Evolutionary conservation across 2,329 filamentous ascomycete species (phyloP).

Genomic region (Aureobasidium subglaciale): DNA sequence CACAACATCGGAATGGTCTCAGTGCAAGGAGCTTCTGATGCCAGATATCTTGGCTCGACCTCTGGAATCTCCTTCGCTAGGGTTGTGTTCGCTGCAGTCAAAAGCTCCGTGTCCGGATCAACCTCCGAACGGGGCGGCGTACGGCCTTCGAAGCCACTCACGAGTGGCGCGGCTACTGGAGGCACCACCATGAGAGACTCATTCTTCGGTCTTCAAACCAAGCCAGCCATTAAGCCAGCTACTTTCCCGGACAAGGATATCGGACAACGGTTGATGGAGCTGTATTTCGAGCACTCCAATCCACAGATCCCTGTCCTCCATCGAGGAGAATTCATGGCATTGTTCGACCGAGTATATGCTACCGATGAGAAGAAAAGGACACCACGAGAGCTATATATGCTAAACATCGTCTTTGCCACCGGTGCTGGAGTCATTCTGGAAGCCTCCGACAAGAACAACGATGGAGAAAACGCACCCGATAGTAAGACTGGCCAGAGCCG

Average conservation of each 20-base stretch:
- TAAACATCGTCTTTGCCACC: conserved; percentile 97
- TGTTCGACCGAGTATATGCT: conserved; percentile 76
- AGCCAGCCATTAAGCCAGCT: conserved; percentile 77
- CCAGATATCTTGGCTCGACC: conserved; percentile 73
- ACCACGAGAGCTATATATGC: conserved; percentile 78
- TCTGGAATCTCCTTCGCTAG: conserved; percentile 91
- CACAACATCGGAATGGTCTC: conserved; percentile 69
- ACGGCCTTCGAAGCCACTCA: conserved; percentile 49
- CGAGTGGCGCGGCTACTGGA: conserved; percentile 43
- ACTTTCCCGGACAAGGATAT: conserved; percentile 74
- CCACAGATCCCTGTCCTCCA: conserved; percentile 93
- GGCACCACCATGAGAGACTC: conserved; percentile 87
- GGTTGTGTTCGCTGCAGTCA: conserved; percentile 89
- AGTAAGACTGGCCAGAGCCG: conserved; percentile 26
- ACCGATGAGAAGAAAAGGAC: conserved; percentile 60
- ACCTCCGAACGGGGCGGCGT: conserved; percentile 58
- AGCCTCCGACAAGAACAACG: conserved; percentile 27
- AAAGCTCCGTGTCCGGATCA: conserved; percentile 56
- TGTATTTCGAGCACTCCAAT: conserved; percentile 96
- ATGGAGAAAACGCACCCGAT: conserved; percentile 23
- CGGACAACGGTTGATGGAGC: conserved; percentile 62
- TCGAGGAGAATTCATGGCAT: conserved; percentile 77
- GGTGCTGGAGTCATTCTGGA: conserved; percentile 86
- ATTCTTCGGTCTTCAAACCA: conserved; percentile 93
- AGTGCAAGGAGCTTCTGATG: conserved; percentile 69